Percentiles rank a stretch among this genome's conserved stretches.
These are phyloP conservation scores for Epichloe hybrida DNA, from an alignment of 2,329 filamentous ascomycete genomes.

Conservation along the genomic window DNA sequence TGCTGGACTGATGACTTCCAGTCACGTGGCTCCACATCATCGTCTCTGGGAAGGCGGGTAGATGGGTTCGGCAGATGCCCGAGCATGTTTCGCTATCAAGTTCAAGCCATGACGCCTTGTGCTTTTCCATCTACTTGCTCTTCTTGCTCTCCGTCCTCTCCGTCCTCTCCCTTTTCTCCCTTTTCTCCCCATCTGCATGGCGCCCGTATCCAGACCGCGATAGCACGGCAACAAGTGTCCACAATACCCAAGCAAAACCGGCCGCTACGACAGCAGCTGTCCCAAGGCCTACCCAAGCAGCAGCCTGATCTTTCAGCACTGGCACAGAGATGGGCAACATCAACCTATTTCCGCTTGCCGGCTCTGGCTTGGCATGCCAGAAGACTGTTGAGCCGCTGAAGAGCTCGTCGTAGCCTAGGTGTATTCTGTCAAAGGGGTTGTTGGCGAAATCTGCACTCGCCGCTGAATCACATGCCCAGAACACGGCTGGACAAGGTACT, in stretches of 20 bases:
- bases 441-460: constrained; percentile 52
- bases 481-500: constrained; percentile 71
- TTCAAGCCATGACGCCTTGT: not conserved
- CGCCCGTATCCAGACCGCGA: constrained; percentile 1
- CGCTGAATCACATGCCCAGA: constrained; percentile 73
- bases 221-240: constrained; percentile 32
- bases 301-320: constrained; percentile 43
- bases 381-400: constrained; percentile 70
- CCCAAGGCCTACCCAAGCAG: constrained; percentile 34
- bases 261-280: constrained; percentile 46
- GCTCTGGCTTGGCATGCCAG: constrained; percentile 57
- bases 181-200: not conserved
- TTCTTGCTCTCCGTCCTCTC: constrained; percentile 1
- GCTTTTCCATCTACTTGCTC: not conserved
- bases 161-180: not conserved
- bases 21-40: constrained; percentile 6
- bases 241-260: constrained; percentile 58
- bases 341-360: constrained; percentile 25
- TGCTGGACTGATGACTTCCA: not conserved
- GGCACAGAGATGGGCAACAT: constrained; percentile 48
- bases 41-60: too few species aligned
- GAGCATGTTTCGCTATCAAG: too few species aligned
- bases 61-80: too few species aligned
- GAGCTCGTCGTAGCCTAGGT: constrained; percentile 73
- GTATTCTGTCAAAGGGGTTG: constrained; percentile 75